phyloP scores from a whole-genome alignment of 1,284 basidiomycete genomes.

The Cryptococcus sp. region DNA sequence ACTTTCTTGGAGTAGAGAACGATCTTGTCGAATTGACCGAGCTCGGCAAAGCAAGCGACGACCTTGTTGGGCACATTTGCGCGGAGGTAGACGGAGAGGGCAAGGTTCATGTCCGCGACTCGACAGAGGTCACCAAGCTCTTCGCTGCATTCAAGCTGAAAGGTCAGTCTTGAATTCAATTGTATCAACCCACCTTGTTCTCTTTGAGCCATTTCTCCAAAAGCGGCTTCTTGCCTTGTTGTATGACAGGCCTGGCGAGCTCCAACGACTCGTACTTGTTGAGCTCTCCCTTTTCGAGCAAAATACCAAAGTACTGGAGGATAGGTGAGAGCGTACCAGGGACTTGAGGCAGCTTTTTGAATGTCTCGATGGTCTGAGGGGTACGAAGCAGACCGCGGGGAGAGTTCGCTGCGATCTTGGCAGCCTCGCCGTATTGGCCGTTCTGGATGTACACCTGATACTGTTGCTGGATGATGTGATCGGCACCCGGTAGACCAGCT shows the following conservation, averaged over 20 bases:
- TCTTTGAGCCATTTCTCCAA: slow-evolving; percentile 99
- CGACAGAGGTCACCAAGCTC: slow-evolving; percentile 98
- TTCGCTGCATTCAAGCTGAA: slow-evolving; percentile 92
- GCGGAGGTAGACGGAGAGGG: slow-evolving; percentile 96
- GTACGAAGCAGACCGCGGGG: slow-evolving; percentile 96
- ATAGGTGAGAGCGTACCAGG: slow-evolving; percentile 94
- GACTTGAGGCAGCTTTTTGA: slow-evolving; percentile 91
- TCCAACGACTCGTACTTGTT: slow-evolving; percentile 97
- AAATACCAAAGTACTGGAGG: slow-evolving; percentile 96
- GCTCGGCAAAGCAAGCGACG: slow-evolving; percentile 97
- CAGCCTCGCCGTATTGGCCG: slow-evolving; percentile 93
- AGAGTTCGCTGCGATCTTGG: slow-evolving; percentile 97
- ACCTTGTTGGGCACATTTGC: slow-evolving; percentile 99
- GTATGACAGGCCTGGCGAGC: slow-evolving; percentile 91
- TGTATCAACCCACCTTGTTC: slow-evolving; percentile 71
- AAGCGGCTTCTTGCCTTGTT: slow-evolving; percentile 95
- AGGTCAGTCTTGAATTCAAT: neutral
- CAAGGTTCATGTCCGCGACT: slow-evolving; percentile 87
- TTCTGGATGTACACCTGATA: slow-evolving; percentile 90
- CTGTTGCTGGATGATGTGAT: slow-evolving; percentile 94
- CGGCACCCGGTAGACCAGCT: slow-evolving; percentile 95
- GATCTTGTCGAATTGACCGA: slow-evolving; percentile 98
- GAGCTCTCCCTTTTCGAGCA: slow-evolving; percentile 95
- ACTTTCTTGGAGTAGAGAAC: slow-evolving; percentile 98
- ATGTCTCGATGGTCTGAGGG: slow-evolving; percentile 92